phyloP scores from a whole-genome alignment of 2,329 filamentous ascomycete genomes.

The Arthrobotrys sinensis region DNA sequence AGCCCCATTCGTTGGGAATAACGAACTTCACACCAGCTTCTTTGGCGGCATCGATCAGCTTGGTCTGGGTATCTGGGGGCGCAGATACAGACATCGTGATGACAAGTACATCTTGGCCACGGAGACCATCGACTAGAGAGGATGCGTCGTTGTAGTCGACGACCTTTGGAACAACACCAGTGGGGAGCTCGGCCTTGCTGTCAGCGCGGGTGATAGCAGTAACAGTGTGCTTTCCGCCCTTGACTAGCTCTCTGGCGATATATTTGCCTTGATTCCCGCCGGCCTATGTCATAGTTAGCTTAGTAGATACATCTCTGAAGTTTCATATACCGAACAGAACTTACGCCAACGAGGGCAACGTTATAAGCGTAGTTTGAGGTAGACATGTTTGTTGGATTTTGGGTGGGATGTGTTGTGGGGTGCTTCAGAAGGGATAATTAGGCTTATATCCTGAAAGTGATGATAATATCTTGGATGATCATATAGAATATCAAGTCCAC shows the following conservation, averaged over 20 bases:
- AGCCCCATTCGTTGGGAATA: slow-evolving; percentile 72
- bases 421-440: neutral
- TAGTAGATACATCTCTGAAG: neutral
- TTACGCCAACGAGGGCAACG: slow-evolving; percentile 57
- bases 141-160: slow-evolving; percentile 70
- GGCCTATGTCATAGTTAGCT: slow-evolving; percentile 63
- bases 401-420: neutral
- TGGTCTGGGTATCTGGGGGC: slow-evolving; percentile 69
- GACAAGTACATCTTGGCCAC: slow-evolving; percentile 73
- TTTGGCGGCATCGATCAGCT: slow-evolving; percentile 73
- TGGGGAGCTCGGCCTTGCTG: slow-evolving; percentile 69
- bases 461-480: neutral
- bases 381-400: slow-evolving; percentile 52
- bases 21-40: slow-evolving; percentile 73
- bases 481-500: neutral
- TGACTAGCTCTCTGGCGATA: slow-evolving; percentile 67
- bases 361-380: slow-evolving; percentile 47
- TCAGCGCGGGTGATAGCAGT: slow-evolving; percentile 71
- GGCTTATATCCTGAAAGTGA: neutral
- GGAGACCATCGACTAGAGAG: slow-evolving; percentile 71
- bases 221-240: slow-evolving; percentile 71
- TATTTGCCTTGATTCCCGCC: slow-evolving; percentile 66
- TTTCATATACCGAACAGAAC: neutral
- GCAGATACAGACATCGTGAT: slow-evolving; percentile 72
- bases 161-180: slow-evolving; percentile 68